Base-by-base conservation (phyloP, 106 monocot species). In the Chionographis japonica region DNA sequence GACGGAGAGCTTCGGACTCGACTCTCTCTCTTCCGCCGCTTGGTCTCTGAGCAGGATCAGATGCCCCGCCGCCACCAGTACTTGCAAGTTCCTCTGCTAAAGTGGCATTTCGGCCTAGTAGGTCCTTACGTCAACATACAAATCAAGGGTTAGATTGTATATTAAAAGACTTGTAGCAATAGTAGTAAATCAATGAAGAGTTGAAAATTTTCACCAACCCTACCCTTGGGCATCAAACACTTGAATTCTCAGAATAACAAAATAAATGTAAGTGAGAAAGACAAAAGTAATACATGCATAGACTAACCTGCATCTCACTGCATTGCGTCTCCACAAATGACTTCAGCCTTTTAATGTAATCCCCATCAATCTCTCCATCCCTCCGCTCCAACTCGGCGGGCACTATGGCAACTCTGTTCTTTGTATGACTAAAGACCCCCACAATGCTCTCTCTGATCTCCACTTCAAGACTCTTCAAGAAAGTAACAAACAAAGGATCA, bases 301-400 rank as follows among this genome's bases (percentile, higher is more conserved):
- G 35, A 41, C 75, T 39, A 55, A 98, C 98, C 98, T 98, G 92
- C 85, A 98, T 90, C 67, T 98, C 92, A 68, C 39, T 77, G 78
- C 98, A 98, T 65, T 98, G 98, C 69, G 81, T 93, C 62, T 90
- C 87, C 37, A 93, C 67, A 71, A 98, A 98, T 51, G 75, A 74
- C 68, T 85, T 93, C 67, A 93, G 56, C 52, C 98, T 73, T 71
- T 81, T 85, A 19, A 93, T 77, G 58, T 98, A 93, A 16, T 98
- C 90, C 36, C 65, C 74, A 79, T 85, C 87, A 70, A 12, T 37
- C 68, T 98, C 98, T 62, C 83, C 90, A 85, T 63, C 62, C 56
- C 66, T 87, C 79, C 87, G 93, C 63, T 98, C 98, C 72, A 98
- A 64, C 49, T 93, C 93, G 42, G 83, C 85, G 11, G 98, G 92